Percentiles rank a stretch among this genome's conserved stretches.
Evolutionary conservation across 805 yeast genomes (phyloP).

Genomic region (Candida taoyuanica): DNA sequence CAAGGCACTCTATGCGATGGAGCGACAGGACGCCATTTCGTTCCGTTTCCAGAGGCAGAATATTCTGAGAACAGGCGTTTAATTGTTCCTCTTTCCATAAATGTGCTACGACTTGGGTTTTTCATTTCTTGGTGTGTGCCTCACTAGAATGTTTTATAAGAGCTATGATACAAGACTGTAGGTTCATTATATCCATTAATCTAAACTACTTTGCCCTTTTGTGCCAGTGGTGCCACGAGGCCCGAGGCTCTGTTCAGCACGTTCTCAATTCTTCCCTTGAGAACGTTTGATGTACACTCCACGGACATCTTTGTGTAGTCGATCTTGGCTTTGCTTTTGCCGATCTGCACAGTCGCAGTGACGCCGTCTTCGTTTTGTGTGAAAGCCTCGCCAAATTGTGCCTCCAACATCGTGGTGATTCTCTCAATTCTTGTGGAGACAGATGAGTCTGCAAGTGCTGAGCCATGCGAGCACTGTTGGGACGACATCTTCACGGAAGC

Average conservation of each 20-base stretch:
- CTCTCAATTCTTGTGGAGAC: conserved; percentile 42
- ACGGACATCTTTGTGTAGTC: conserved; percentile 64
- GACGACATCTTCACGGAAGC: conserved; percentile 89
- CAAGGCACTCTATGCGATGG: conserved; percentile 74
- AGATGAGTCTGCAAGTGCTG: conserved; percentile 32
- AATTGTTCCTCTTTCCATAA: too few species aligned
- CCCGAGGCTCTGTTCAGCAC: conserved; percentile 73
- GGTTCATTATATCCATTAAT: neutral
- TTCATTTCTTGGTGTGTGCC: conserved; percentile 2
- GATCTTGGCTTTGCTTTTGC: conserved; percentile 67
- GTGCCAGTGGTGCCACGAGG: conserved; percentile 79
- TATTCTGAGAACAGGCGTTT: conserved; percentile 48
- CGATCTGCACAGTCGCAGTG: conserved; percentile 65
- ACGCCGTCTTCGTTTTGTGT: conserved; percentile 34
- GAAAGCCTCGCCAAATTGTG: conserved; percentile 86
- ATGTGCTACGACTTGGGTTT: neutral
- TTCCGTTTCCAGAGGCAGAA: conserved; percentile 84
- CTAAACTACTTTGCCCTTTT: conserved; percentile 19
- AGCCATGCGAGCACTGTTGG: conserved; percentile 42
- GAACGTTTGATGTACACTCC: conserved; percentile 65
- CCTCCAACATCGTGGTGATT: conserved; percentile 57
- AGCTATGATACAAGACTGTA: too few species aligned
- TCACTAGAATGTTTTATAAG: too few species aligned
- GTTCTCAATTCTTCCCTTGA: conserved; percentile 78
- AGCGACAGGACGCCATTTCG: conserved; percentile 81